Evolutionary conservation across 805 yeast species (phyloP).

Genomic region (Myxozyma lipomycoides): DNA sequence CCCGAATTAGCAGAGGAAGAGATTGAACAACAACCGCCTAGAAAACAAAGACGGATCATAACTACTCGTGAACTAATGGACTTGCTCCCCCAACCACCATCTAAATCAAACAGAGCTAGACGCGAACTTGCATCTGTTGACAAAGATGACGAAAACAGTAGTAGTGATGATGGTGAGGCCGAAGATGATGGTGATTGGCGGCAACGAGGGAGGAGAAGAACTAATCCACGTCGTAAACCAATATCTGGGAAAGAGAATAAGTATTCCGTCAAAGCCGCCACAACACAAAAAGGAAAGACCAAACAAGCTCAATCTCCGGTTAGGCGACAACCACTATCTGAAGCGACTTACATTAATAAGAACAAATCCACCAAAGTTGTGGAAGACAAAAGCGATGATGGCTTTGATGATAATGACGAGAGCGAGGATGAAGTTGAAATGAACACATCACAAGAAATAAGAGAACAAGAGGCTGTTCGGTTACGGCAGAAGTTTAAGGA

Average conservation of each 20-base stretch:
- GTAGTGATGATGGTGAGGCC: constrained; percentile 1
- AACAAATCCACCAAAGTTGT: not conserved
- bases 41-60: too few species aligned
- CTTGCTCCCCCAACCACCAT: not conserved
- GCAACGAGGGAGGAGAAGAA: not conserved
- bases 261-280: too few species aligned
- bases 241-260: constrained; percentile 1
- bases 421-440: not conserved
- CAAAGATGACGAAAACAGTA: constrained; percentile 1
- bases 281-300: not conserved
- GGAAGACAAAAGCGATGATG: constrained; percentile 3
- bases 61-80: not conserved
- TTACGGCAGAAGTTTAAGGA: constrained; percentile 13
- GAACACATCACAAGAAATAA: constrained; percentile 4
- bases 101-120: not conserved
- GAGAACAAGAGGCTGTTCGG: constrained; percentile 9
- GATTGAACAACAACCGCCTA: not conserved
- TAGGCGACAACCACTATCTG: not conserved
- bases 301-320: not conserved
- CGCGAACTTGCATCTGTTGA: not conserved
- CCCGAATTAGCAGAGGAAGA: not conserved
- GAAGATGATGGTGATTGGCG: constrained; percentile 2
- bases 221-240: not conserved
- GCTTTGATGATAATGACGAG: constrained; percentile 1
- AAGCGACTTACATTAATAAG: not conserved